Base-by-base conservation (phyloP, 129 eudicot species). In the Lactuca saligna region DNA sequence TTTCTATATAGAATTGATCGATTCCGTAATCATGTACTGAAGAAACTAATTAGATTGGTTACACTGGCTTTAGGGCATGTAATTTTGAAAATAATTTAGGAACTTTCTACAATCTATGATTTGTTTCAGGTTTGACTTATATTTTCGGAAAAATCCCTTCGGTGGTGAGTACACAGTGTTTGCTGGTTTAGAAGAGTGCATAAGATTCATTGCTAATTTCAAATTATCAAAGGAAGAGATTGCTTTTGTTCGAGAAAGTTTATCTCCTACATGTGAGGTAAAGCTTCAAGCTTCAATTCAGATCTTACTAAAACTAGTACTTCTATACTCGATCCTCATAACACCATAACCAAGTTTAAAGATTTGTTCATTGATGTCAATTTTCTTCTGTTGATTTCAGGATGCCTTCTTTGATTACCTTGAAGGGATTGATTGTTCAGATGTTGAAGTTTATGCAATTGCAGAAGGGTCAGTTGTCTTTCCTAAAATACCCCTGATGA, bases 181-280 rank as follows among this genome's bases (percentile, higher is more conserved):
- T 79, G 96, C 98, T 73, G 98, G 98, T 20, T 80, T 91, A 8
- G 96, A 91, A 84, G 98, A 91, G 78, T 91, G 98, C 87, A 88
- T 91, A 63, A 78, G 84, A 80, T 84, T 86, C 80, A 86, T 91
- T 66, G 96, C 98, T 37, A 86, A 91, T 61, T 91, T 83, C 59
- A 86, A 75, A 55, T 69, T 88, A 41, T 78, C 87, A 1, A 89
- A 86, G 70, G 98, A 88, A 53, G 91, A 91, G 41, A 91, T 91
- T 51, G 72, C 83, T 54, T 91, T 88, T 62, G 51, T 91, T 66
- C 77, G 79, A 55, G 79, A 71, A 68, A 71, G 87, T 50, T 71
- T 91, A 72, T 88, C 96, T 62, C 74, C 88, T 54, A 78, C 85
- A 7, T 91, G 98, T 60, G 98, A 91, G 98, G 98, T 93, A 84